Evolutionary conservation across 176 grass and related monocot genomes (phyloP).

Genomic region (Ensete ventricosum): DNA sequence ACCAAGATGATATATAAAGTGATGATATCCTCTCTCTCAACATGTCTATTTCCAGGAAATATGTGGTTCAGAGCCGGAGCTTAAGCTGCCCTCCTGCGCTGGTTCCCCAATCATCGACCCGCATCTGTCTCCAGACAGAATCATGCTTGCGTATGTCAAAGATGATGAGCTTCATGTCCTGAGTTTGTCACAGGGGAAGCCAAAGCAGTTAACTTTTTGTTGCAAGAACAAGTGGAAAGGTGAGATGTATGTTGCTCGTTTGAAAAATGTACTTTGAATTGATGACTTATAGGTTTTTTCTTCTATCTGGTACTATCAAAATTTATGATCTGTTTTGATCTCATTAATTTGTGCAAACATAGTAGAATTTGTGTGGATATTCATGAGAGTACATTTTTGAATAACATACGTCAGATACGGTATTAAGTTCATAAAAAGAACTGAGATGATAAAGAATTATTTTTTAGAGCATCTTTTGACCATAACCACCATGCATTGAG

Average conservation of each 20-base stretch:
- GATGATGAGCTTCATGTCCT: slow-evolving; percentile 73
- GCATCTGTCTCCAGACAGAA: slow-evolving; percentile 85
- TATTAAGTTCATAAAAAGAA: too few relatives aligned
- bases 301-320: background rate
- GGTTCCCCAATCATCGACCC: slow-evolving; percentile 78
- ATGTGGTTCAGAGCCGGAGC: slow-evolving; percentile 70
- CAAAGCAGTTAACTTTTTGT: slow-evolving; percentile 60
- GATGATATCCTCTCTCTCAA: slow-evolving; percentile 13
- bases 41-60: slow-evolving; percentile 98
- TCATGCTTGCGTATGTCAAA: slow-evolving; percentile 73
- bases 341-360: background rate
- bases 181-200: slow-evolving; percentile 44
- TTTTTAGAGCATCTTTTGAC: too few relatives aligned
- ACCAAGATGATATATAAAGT: background rate
- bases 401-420: too few relatives aligned
- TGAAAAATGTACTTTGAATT: background rate
- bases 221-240: slow-evolving; percentile 74
- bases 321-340: background rate
- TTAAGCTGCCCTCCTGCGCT: slow-evolving; percentile 52
- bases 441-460: too few relatives aligned
- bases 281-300: too few relatives aligned
- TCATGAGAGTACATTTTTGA: too few relatives aligned
- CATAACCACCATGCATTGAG: too few relatives aligned
- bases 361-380: background rate
- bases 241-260: slow-evolving; percentile 8